Base-by-base conservation (phyloP, 140 eudicot species). In the Senecio squalidus region DNA sequence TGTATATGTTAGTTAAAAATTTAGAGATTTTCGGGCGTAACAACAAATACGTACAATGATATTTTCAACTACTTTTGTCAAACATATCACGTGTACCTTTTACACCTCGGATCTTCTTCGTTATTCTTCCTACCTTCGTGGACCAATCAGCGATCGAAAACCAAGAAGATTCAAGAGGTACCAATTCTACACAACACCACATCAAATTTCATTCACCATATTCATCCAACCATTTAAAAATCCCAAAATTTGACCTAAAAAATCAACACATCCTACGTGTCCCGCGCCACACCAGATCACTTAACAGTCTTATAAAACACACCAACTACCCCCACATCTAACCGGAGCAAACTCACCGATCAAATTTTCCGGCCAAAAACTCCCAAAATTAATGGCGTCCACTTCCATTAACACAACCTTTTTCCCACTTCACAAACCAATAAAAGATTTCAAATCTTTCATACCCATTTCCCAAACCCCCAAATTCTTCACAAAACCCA, bases 331-430 rank as follows among this genome's bases (percentile, higher is more conserved):
- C 49, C 21, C 18, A 15, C 21, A 17, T 17, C 43, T 9, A 16
- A 50, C 49, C 77, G 78, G 75, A 70, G 64, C 38, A 52, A 55
- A 52, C 73, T 47, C 38, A 27, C 55, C 74, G 36, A 51, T 51
- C 4, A 36, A 27, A 52, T 40, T 21, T 71, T 71, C 71, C 77
- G 77, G 71, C 45, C 58, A 34, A 36, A 40, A 15, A 33, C 16
- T 13, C 18, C 4, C 16, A 14, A 27, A 52, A 18, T 17, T 6
- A 58, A 78, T 74, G 80, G 82, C 77, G 25, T 66, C 77, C 6
- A 48, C 83, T 31, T 74, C 85, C 73, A 68, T 77, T 39, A 60
- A 58, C 69, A 29, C 81, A 69, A 11, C 76, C 17, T 75, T 81
- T 55, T 63, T 55, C 46, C 55, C 82, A 1, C 78, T 77, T 23